phyloP scores from a whole-genome alignment of 1,284 basidiomycete genomes.

The Trichosporon sp. region DNA sequence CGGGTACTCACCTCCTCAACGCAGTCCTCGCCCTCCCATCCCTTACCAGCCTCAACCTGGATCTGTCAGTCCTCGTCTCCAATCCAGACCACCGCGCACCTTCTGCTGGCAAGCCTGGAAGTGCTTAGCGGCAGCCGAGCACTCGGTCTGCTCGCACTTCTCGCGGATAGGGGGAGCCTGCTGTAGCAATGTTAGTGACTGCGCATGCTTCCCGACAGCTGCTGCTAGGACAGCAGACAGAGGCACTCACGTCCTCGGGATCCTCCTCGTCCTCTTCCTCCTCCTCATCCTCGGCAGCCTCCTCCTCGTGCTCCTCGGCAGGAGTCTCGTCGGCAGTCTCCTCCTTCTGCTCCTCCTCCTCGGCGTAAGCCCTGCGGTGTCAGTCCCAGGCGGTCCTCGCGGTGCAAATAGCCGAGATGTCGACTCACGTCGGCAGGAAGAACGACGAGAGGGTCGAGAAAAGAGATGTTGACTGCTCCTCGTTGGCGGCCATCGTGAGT shows the following conservation, averaged over 20 bases:
- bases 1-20: constrained; percentile 66
- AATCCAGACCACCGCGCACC: constrained; percentile 46
- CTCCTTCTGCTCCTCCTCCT: constrained; percentile 44
- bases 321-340: constrained; percentile 40
- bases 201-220: not conserved
- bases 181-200: not conserved
- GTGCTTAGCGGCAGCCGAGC: constrained; percentile 68
- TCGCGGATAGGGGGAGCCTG: constrained; percentile 62
- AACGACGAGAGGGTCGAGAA: constrained; percentile 34
- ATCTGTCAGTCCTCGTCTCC: not conserved
- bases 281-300: constrained; percentile 44
- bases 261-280: constrained; percentile 54
- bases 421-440: constrained; percentile 39
- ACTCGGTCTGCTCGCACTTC: constrained; percentile 67
- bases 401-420: not conserved
- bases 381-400: not conserved
- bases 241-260: constrained; percentile 68
- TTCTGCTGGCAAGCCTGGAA: constrained; percentile 88
- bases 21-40: constrained; percentile 81
- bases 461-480: constrained; percentile 26
- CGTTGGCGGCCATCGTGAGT: constrained; percentile 17
- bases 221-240: too few relatives aligned
- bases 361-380: constrained; percentile 42
- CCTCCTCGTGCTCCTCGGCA: constrained; percentile 40
- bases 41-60: constrained; percentile 59